Evolutionary conservation across 106 monocot genomes (phyloP), one percentile per base, ranked within the genome.

Genomic region (Hemerocallis citrina): DNA sequence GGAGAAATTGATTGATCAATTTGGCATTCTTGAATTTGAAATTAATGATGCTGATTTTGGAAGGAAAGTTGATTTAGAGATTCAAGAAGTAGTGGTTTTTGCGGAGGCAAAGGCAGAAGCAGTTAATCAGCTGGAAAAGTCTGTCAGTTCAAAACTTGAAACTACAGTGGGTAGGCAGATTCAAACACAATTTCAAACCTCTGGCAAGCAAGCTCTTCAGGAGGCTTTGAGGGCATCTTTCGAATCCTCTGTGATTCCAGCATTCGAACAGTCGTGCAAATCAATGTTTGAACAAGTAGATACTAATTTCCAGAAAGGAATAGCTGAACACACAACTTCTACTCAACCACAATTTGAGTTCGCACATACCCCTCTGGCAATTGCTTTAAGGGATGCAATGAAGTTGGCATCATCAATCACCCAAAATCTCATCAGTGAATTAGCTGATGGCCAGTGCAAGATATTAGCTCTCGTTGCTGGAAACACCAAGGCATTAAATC

Each of bases 201-300:
- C 81, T 54, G 91, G 84, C 58, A 98, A 84, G 58, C 90, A 98
- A 71, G 72, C 79, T 64, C 81, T 92, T 62, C 91, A 98, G 91
- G 91, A 91, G 38, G 55, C 87, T 20, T 48, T 96, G 30, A 76
- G 84, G 39, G 75, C 84, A 34, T 74, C 57, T 39, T 34, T 96
- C 61, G 96, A 96, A 38, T 68, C 81, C 22, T 74, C 91, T 57
- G 69, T 91, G 43, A 58, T 91, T 62, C 96, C 96, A 68, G 87
- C 87, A 25, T 96, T 96, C 77, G 96, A 96, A 62, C 65, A 73
- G 48, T 81, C 91, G 11, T 91, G 96, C 36, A 88, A 80, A 59
- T 57, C 68, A 54, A 82, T 91, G 87, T 91, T 91, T 67, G 91
- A 91, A 15, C 90, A 91, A 87, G 75, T 96, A 38, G 91, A 88